phyloP scores from a whole-genome alignment of 305 asterid species.

The Fraxinus ornus region DNA sequence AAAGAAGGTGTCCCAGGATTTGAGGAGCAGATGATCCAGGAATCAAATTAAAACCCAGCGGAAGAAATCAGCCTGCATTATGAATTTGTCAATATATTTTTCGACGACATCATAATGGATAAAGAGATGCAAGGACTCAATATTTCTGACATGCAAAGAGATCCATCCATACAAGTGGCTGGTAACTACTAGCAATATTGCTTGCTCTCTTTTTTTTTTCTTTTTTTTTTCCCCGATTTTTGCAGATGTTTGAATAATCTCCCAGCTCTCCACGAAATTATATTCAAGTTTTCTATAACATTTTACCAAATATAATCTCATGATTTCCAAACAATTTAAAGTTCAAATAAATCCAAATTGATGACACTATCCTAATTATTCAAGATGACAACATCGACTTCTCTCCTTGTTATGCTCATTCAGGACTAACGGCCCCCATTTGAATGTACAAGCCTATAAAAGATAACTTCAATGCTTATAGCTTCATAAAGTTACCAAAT shows the following conservation, averaged over 20 bases:
- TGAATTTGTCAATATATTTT: constrained; percentile 9
- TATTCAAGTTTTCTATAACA: neutral
- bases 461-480: neutral
- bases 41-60: constrained; percentile 28
- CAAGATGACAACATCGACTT: neutral
- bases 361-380: neutral
- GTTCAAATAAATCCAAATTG: constrained; percentile 6
- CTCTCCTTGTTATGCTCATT: neutral
- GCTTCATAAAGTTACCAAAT: neutral
- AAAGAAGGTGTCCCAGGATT: constrained; percentile 25
- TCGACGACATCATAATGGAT: constrained; percentile 9
- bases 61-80: constrained; percentile 44
- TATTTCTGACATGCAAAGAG: neutral
- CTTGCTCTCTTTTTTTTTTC: neutral
- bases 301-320: neutral
- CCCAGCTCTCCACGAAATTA: neutral
- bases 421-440: neutral
- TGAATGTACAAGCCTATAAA: neutral
- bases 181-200: neutral
- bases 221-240: neutral
- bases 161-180: neutral
- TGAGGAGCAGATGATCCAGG: constrained; percentile 28
- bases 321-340: neutral
- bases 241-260: neutral
- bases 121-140: neutral